Evolutionary conservation across 2,329 filamentous ascomycete species (phyloP).

Genomic region (Cladophialophora immunda): DNA sequence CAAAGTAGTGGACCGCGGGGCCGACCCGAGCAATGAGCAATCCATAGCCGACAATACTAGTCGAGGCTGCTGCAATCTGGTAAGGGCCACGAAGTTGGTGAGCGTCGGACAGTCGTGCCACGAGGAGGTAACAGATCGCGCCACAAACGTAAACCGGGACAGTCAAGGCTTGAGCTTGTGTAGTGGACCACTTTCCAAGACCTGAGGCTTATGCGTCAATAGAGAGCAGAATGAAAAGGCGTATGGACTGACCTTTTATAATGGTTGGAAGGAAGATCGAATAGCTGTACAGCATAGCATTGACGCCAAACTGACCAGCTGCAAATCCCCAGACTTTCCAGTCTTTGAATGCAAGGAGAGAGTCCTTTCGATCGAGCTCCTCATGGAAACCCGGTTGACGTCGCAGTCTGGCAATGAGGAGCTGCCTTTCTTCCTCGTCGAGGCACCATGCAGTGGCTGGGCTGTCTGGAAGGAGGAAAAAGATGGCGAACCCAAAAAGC

Average conservation of each 20-base stretch:
- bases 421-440: slow-evolving; percentile 57
- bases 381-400: slow-evolving; percentile 59
- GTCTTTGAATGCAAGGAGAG: slow-evolving; percentile 71
- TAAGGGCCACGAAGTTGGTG: slow-evolving; percentile 72
- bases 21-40: slow-evolving; percentile 69
- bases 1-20: slow-evolving; percentile 74
- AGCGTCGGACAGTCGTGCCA: slow-evolving; percentile 73
- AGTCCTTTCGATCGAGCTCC: slow-evolving; percentile 68
- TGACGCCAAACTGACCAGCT: slow-evolving; percentile 69
- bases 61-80: slow-evolving; percentile 65
- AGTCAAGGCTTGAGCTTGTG: slow-evolving; percentile 76
- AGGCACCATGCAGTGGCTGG: slow-evolving; percentile 54
- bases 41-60: slow-evolving; percentile 74
- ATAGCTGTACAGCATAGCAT: slow-evolving; percentile 82
- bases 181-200: slow-evolving; percentile 67
- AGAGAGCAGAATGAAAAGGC: too few species aligned
- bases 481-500: slow-evolving; percentile 51
- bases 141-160: slow-evolving; percentile 80
- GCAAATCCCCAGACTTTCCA: slow-evolving; percentile 72
- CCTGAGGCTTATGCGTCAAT: too few species aligned
- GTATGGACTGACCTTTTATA: slow-evolving; percentile 62
- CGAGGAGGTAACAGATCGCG: slow-evolving; percentile 71
- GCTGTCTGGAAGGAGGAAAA: slow-evolving; percentile 55
- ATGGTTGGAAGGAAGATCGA: slow-evolving; percentile 79
- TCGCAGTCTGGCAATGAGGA: slow-evolving; percentile 60